A percentile compares a stretch with the other conserved stretches of the same genome.
Conservation (phyloP, 176 grass and related monocot genomes). For the Cenchrus americanus region DNA sequence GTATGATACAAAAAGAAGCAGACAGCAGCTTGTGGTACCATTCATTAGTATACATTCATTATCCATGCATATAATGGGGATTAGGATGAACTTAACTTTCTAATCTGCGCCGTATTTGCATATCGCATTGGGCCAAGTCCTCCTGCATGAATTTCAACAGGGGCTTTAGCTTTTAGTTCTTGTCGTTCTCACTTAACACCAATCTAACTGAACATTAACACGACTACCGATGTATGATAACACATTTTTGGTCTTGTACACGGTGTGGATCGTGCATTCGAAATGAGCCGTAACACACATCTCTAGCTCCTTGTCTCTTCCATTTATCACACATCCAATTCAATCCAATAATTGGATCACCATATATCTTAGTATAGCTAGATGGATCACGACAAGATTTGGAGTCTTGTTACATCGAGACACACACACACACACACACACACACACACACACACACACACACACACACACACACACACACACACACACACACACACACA, state of each 20-base stretch:
- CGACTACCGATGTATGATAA: neutral
- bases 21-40: neutral
- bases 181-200: slow-evolving; percentile 45
- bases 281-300: slow-evolving; percentile 17
- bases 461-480: too few species aligned
- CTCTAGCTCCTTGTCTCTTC: slow-evolving; percentile 6
- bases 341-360: slow-evolving; percentile 45
- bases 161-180: slow-evolving; percentile 29
- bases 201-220: slow-evolving; percentile 15
- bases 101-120: slow-evolving; percentile 11
- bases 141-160: slow-evolving; percentile 56
- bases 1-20: slow-evolving; percentile 6
- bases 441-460: too few species aligned
- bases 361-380: slow-evolving; percentile 34
- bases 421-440: neutral
- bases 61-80: slow-evolving; percentile 4
- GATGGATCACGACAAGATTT: slow-evolving; percentile 34
- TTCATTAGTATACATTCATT: neutral
- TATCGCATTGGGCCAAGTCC: neutral
- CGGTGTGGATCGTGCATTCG: neutral
- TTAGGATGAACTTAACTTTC: slow-evolving; percentile 10
- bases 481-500: too few species aligned
- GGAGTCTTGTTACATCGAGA: slow-evolving; percentile 36
- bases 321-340: slow-evolving; percentile 23
- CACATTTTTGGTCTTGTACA: slow-evolving; percentile 5